A percentile compares a stretch with the other conserved stretches of the same genome.
These are phyloP conservation scores for Aspergillus ustus DNA, from an alignment of 2,329 filamentous ascomycete genomes.

Conservation along the genomic window DNA sequence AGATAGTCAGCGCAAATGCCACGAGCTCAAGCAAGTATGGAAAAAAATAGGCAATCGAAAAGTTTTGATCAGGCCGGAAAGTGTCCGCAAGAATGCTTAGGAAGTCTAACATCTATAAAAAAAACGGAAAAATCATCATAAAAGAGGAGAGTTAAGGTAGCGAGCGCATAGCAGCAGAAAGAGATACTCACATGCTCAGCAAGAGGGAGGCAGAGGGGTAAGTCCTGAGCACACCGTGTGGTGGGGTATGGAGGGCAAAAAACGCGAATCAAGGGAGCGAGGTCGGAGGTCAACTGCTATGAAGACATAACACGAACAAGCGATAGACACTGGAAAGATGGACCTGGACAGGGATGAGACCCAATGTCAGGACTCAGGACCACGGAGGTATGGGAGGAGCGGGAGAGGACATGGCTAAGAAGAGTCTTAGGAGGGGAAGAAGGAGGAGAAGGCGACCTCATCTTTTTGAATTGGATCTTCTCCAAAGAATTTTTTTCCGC, in stretches of 20 bases:
- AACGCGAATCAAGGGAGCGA: slow-evolving; percentile 17
- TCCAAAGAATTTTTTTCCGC: slow-evolving; percentile 27
- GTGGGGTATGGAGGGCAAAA: slow-evolving; percentile 23
- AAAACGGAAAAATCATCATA: slow-evolving; percentile 48
- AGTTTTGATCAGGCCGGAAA: slow-evolving; percentile 36
- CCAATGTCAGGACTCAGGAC: slow-evolving; percentile 27
- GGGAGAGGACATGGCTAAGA: slow-evolving; percentile 30
- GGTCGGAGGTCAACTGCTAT: slow-evolving; percentile 20
- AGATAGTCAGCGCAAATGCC: slow-evolving; percentile 25
- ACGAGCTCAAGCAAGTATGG: slow-evolving; percentile 10
- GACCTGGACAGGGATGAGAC: slow-evolving; percentile 12
- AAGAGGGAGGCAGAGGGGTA: slow-evolving; percentile 9
- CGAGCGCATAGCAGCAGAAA: slow-evolving; percentile 18
- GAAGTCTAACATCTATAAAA: slow-evolving; percentile 57
- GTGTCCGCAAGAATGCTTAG: slow-evolving; percentile 50
- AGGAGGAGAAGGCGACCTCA: slow-evolving; percentile 17
- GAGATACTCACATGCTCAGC: slow-evolving; percentile 27
- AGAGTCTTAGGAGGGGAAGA: slow-evolving; percentile 28
- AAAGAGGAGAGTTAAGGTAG: slow-evolving; percentile 19
- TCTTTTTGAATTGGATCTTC: slow-evolving; percentile 23
- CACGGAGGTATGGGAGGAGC: slow-evolving; percentile 28
- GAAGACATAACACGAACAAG: slow-evolving; percentile 26
- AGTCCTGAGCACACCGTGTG: slow-evolving; percentile 24
- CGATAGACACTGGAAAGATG: slow-evolving; percentile 15
- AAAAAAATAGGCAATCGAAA: slow-evolving; percentile 18